These are phyloP conservation scores for Silybum marianum DNA, from an alignment of 129 eudicot genomes.

Conservation along the genomic window DNA sequence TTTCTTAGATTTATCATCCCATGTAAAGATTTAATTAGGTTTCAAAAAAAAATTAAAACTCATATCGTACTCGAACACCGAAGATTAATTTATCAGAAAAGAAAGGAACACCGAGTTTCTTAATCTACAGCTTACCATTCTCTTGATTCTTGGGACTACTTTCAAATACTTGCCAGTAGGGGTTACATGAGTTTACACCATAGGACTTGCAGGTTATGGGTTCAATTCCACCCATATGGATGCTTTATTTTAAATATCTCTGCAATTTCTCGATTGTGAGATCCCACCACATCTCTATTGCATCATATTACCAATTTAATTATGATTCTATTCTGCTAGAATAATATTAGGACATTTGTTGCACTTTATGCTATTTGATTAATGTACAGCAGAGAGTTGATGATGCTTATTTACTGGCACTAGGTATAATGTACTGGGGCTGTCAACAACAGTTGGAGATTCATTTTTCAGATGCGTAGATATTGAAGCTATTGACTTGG, in stretches of 20 bases:
- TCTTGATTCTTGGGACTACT: neutral
- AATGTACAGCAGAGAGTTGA: neutral
- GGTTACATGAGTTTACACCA: neutral
- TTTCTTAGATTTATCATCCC: neutral
- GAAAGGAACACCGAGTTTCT: neutral
- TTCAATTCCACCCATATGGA: neutral
- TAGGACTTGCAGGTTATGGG: neutral
- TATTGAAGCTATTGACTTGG: constrained; percentile 51
- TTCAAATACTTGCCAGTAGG: neutral
- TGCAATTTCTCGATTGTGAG: neutral
- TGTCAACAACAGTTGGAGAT: constrained; percentile 86
- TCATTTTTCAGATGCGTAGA: constrained; percentile 70
- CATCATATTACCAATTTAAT: neutral
- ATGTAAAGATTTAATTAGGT: neutral
- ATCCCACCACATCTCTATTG: neutral
- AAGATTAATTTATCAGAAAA: neutral
- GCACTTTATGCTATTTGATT: constrained; percentile 1
- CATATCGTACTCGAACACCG: neutral
- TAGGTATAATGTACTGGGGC: constrained; percentile 92
- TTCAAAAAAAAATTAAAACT: no score
- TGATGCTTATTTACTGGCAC: constrained; percentile 14
- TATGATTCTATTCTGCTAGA: neutral
- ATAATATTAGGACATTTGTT: constrained; percentile 5
- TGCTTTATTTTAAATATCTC: neutral
- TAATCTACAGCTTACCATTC: neutral